phyloP scores from a whole-genome alignment of 352 stramenopile species.

The Thalassiosira gravida region DNA sequence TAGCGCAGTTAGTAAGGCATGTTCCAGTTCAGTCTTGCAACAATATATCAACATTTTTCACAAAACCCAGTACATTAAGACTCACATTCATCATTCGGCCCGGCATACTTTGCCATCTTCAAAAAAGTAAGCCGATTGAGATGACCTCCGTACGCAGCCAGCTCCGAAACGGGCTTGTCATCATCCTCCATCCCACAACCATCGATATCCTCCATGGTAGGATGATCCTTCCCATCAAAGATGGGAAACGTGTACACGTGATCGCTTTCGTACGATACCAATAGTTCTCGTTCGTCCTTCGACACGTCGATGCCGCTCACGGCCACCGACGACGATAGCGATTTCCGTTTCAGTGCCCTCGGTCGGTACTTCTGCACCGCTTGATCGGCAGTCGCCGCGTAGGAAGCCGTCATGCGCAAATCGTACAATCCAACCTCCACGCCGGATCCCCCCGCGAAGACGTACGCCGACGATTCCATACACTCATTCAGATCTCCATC shows the following conservation, averaged over 20 bases:
- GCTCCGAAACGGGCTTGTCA: conserved; percentile 47
- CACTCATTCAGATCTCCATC: conserved; percentile 15
- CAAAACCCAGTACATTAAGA: no score
- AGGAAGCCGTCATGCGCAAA: conserved; percentile 69
- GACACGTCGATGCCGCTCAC: conserved; percentile 82
- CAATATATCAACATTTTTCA: no score
- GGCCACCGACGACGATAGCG: conserved; percentile 46
- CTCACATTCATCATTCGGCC: conserved; percentile 76
- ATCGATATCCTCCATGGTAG: conserved; percentile 40
- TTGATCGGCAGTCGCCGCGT: conserved; percentile 21
- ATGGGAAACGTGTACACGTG: conserved; percentile 77
- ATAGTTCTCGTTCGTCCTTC: conserved; percentile 68
- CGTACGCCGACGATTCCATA: conserved; percentile 37
- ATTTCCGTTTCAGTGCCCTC: conserved; percentile 34
- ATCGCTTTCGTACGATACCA: conserved; percentile 84
- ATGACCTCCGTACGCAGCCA: conserved; percentile 76
- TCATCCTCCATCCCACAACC: conserved; percentile 13
- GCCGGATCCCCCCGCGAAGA: conserved; percentile 67
- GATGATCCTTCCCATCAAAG: background rate
- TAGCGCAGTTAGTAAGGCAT: no score
- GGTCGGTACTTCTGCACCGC: conserved; percentile 70
- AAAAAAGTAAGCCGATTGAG: conserved; percentile 85
- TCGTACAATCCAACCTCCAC: conserved; percentile 73
- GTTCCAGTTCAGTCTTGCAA: no score
- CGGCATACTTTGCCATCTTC: conserved; percentile 83